Percentiles rank a stretch among this genome's conserved stretches.
Evolutionary conservation across 2,329 filamentous ascomycete genomes (phyloP).

Genomic region (Hymenoscyphus fructigenus): DNA sequence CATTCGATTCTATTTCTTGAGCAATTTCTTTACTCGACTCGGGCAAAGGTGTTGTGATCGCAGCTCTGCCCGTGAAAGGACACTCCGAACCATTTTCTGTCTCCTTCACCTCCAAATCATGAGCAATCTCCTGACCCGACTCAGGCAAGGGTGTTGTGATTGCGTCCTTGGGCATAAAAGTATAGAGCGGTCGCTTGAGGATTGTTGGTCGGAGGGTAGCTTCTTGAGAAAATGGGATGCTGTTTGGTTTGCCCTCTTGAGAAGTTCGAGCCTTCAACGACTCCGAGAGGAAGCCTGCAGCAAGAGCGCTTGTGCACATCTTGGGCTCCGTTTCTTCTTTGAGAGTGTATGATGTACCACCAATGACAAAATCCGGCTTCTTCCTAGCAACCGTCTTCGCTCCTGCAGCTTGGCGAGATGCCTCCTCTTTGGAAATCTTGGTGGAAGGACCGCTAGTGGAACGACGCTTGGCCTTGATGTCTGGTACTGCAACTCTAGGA

Average conservation of each 20-base stretch:
- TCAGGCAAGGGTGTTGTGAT: not conserved
- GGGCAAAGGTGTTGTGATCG: not conserved
- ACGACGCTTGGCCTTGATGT: not conserved
- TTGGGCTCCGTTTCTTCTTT: not conserved
- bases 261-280: not conserved
- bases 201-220: not conserved
- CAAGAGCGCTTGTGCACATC: not conserved
- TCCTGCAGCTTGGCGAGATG: not conserved
- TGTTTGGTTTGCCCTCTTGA: not conserved
- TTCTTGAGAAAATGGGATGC: not conserved
- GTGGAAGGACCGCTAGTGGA: not conserved
- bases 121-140: not conserved
- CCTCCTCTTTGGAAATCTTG: not conserved
- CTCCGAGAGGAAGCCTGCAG: not conserved
- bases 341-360: not conserved
- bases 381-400: not conserved
- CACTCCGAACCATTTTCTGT: too few species aligned
- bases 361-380: not conserved
- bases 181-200: not conserved
- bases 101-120: not conserved
- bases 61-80: not conserved
- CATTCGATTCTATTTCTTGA: not conserved
- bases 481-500: not conserved
- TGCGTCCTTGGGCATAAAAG: not conserved
- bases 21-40: not conserved